Conservation (phyloP, 1,284 basidiomycete genomes). For the Fomes fomentarius region DNA sequence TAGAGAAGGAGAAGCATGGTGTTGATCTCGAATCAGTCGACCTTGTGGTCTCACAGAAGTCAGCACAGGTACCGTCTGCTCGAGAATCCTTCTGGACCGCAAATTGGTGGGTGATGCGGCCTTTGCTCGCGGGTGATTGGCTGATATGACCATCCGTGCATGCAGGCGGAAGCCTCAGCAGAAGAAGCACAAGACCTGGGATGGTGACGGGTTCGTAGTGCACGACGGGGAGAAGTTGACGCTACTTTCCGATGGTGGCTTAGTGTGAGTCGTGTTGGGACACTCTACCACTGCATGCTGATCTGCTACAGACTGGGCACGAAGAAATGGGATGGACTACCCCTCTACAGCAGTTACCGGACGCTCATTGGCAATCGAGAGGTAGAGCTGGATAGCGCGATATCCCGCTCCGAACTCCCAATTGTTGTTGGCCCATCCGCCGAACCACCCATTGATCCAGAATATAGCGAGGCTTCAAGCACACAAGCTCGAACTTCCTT, state of each 20-base stretch:
- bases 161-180: slow-evolving; percentile 75
- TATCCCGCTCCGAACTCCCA: slow-evolving; percentile 55
- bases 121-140: neutral
- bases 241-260: slow-evolving; percentile 70
- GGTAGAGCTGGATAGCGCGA: slow-evolving; percentile 58
- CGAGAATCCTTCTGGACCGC: slow-evolving; percentile 60
- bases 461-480: slow-evolving; percentile 23
- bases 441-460: slow-evolving; percentile 35
- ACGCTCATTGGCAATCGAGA: slow-evolving; percentile 61
- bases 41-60: slow-evolving; percentile 30
- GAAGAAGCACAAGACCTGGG: slow-evolving; percentile 90
- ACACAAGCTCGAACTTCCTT: slow-evolving; percentile 19
- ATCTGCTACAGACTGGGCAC: slow-evolving; percentile 56
- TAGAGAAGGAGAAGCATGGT: slow-evolving; percentile 29
- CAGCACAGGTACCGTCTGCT: slow-evolving; percentile 12
- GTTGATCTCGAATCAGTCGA: slow-evolving; percentile 48
- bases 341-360: slow-evolving; percentile 51
- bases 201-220: slow-evolving; percentile 73
- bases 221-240: slow-evolving; percentile 52
- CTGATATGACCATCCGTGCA: neutral
- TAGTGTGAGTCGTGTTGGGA: slow-evolving; percentile 50
- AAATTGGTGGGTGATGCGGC: slow-evolving; percentile 56
- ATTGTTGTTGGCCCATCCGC: slow-evolving; percentile 36
- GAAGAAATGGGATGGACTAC: slow-evolving; percentile 61
- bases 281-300: slow-evolving; percentile 3